Base-by-base conservation (phyloP, 345 rosid genomes). In the Viola odorata region DNA sequence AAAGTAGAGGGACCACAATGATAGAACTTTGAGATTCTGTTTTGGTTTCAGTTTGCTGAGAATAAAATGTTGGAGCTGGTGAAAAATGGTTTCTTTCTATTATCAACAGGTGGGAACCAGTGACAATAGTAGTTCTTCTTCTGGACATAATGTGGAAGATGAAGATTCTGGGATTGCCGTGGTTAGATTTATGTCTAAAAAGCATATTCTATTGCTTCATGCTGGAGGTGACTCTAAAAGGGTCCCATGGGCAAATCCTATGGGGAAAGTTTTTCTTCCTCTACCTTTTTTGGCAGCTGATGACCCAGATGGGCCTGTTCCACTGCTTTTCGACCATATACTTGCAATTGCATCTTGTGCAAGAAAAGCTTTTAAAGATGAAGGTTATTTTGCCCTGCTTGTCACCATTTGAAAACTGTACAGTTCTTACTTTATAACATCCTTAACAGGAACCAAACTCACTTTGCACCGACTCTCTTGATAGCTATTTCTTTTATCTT, bases 171-270 rank as follows among this genome's bases (percentile, higher is more conserved):
- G 52, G 11, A 15, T 50, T 58, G 77, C 77, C 69, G 69, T 78
- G 73, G 81, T 77, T 63, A 75, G 77, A 45, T 75, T 81, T 58
- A 38, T 92, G 65, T 78, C 81, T 69, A 77, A 77, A 55, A 89
- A 82, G 75, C 96, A 90, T 78, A 84, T 94, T 55, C 70, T 94
- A 55, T 70, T 94, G 82, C 95, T 90, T 78, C 99, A 90, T 81
- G 99, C 99, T 68, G 99, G 99, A 66, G 99, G 99, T 61, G 97
- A 94, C 78, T 94, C 99, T 58, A 94, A 94, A 81, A 81, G 99
- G 66, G 96, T 94, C 4, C 97, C 99, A 0, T 94, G 97, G 99
- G 97, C 97, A 5, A 94, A 94, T 65, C 99, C 97, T 58, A 90
- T 94, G 99, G 99, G 96, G 50, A 94, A 94, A 73, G 91, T 90